These are phyloP conservation scores for Puccinellia tenuiflora DNA, from an alignment of 176 grass and related monocot genomes.

Conservation along the genomic window DNA sequence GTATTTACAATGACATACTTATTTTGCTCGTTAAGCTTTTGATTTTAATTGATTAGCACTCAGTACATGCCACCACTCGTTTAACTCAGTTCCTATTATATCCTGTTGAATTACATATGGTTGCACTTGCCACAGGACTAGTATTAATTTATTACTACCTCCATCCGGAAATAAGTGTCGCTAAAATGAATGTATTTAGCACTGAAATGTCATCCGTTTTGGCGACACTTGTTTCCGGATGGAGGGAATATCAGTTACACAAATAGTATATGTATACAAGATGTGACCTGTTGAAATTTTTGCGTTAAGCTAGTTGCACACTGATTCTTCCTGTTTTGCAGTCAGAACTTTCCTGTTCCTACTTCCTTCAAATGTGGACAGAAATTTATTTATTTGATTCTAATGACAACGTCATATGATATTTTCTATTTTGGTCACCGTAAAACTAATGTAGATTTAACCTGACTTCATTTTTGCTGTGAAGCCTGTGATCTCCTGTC, in stretches of 20 bases:
- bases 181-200: too few relatives aligned
- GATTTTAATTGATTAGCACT: background rate
- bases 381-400: background rate
- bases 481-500: background rate
- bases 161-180: too few relatives aligned
- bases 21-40: background rate
- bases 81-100: background rate
- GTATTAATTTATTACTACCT: background rate
- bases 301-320: background rate
- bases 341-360: background rate
- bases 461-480: background rate
- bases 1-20: background rate
- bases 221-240: too few relatives aligned
- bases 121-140: background rate
- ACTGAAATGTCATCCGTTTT: too few relatives aligned
- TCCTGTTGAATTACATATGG: background rate
- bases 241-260: background rate
- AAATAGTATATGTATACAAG: background rate
- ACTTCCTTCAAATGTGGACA: background rate
- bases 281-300: background rate
- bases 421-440: background rate
- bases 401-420: background rate
- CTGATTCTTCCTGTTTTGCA: background rate
- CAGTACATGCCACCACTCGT: background rate
- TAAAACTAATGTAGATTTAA: background rate